Evolutionary conservation across 305 asterid genomes (phyloP).

Genomic region (Solanum hybrid): DNA sequence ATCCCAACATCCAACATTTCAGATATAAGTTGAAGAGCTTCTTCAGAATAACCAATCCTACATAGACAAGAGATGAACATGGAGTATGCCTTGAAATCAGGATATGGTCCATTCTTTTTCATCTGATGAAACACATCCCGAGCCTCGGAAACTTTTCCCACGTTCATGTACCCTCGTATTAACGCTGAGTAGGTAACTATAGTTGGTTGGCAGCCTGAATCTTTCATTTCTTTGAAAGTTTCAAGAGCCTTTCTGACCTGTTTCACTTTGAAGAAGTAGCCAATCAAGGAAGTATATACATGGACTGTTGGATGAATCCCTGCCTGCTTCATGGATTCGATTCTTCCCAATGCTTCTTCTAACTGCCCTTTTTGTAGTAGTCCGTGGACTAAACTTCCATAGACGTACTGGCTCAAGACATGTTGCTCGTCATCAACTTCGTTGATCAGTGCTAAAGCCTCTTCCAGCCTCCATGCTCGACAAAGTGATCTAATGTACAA

Average conservation of each 20-base stretch:
- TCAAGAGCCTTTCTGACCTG: slow-evolving; percentile 40
- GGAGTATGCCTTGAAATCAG: slow-evolving; percentile 77
- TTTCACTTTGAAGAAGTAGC: slow-evolving; percentile 52
- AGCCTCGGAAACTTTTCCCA: slow-evolving; percentile 50
- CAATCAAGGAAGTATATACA: slow-evolving; percentile 59
- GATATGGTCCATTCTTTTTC: slow-evolving; percentile 48
- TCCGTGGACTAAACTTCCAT: slow-evolving; percentile 71
- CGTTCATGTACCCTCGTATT: slow-evolving; percentile 62
- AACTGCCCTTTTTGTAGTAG: slow-evolving; percentile 39
- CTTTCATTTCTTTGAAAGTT: slow-evolving; percentile 57
- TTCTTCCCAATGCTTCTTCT: slow-evolving; percentile 59
- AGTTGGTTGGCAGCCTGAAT: slow-evolving; percentile 46
- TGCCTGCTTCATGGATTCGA: slow-evolving; percentile 45
- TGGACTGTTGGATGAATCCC: slow-evolving; percentile 62
- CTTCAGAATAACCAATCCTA: slow-evolving; percentile 58
- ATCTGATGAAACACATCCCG: slow-evolving; percentile 43
- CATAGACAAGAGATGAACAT: slow-evolving; percentile 71
- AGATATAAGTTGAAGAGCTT: slow-evolving; percentile 47
- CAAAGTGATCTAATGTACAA: slow-evolving; percentile 64
- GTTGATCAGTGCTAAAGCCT: slow-evolving; percentile 43
- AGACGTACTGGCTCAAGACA: slow-evolving; percentile 43
- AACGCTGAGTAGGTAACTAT: slow-evolving; percentile 62
- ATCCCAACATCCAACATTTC: slow-evolving; percentile 63
- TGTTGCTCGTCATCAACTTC: slow-evolving; percentile 43
- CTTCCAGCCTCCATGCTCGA: slow-evolving; percentile 63